Percentiles rank a stretch among this genome's conserved stretches.
Conservation (phyloP, 495 filamentous ascomycete genomes). For the Penicillium maclennaniae region DNA sequence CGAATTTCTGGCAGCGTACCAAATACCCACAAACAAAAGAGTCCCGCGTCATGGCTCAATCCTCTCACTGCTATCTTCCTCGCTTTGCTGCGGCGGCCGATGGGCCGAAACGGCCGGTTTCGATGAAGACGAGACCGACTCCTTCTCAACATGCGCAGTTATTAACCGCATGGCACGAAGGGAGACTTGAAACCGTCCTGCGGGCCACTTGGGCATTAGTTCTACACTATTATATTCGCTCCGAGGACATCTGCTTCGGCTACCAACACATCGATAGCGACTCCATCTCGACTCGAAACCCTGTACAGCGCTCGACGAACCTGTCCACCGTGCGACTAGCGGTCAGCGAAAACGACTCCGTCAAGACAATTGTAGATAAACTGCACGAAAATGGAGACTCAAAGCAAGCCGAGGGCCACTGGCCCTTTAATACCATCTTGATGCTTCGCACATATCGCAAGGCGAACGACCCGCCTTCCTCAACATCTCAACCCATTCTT, state of each 20-base stretch:
- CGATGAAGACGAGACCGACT: conserved; percentile 34
- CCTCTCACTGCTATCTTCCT: conserved; percentile 36
- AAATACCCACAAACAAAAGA: neutral
- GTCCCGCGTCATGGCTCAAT: conserved; percentile 30
- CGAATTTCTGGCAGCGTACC: neutral
- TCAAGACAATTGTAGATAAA: conserved; percentile 32
- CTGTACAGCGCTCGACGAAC: conserved; percentile 20
- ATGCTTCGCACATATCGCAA: conserved; percentile 37
- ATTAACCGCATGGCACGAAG: conserved; percentile 34
- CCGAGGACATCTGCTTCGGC: conserved; percentile 55
- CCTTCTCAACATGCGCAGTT: conserved; percentile 30
- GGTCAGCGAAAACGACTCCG: conserved; percentile 32
- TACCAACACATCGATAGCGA: conserved; percentile 38
- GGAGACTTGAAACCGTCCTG: conserved; percentile 31
- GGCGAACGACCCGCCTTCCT: conserved; percentile 7
- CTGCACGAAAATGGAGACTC: conserved; percentile 9
- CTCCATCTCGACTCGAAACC: conserved; percentile 11
- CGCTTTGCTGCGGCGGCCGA: conserved; percentile 30
- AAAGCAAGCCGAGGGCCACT: conserved; percentile 15
- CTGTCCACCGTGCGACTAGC: conserved; percentile 23
- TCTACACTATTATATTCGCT: conserved; percentile 50
- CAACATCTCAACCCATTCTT: conserved; percentile 26
- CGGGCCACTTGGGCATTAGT: conserved; percentile 54
- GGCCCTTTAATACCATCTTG: conserved; percentile 39
- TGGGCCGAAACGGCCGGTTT: conserved; percentile 35